Conservation (phyloP, 2,329 filamentous ascomycete species). For the Aureobasidium sp. region DNA sequence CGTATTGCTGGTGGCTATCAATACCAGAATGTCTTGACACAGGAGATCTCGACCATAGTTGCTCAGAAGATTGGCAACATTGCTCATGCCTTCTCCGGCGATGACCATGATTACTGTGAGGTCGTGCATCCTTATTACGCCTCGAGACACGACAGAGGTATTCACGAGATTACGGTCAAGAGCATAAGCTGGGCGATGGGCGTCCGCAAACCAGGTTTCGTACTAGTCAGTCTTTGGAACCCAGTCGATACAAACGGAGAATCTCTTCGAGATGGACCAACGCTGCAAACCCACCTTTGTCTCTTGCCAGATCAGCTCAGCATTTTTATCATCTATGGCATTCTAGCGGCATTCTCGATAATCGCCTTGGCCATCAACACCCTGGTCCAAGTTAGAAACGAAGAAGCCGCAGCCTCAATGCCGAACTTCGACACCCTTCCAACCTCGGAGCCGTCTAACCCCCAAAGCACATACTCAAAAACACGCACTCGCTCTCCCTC, state of each 20-base stretch:
- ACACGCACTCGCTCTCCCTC: conserved; percentile 12
- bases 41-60: conserved; percentile 65
- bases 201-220: conserved; percentile 75
- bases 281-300: conserved; percentile 82
- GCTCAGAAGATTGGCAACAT: conserved; percentile 74
- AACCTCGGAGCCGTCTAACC: conserved; percentile 16
- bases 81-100: conserved; percentile 81
- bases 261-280: conserved; percentile 33
- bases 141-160: conserved; percentile 45
- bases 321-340: conserved; percentile 72
- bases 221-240: conserved; percentile 87
- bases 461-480: conserved; percentile 10
- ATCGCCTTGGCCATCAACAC: conserved; percentile 39
- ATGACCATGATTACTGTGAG: conserved; percentile 98
- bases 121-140: conserved; percentile 63
- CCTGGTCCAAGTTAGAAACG: conserved; percentile 20
- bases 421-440: conserved; percentile 23
- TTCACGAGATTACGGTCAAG: conserved; percentile 85
- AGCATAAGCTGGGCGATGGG: conserved; percentile 96
- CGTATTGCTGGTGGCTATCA: conserved; percentile 75
- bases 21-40: conserved; percentile 88
- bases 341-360: conserved; percentile 50
- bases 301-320: conserved; percentile 80
- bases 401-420: conserved; percentile 11
- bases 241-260: conserved; percentile 55